phyloP scores from a whole-genome alignment of 805 yeast species.

The Saccharomyces kudriavzevii region DNA sequence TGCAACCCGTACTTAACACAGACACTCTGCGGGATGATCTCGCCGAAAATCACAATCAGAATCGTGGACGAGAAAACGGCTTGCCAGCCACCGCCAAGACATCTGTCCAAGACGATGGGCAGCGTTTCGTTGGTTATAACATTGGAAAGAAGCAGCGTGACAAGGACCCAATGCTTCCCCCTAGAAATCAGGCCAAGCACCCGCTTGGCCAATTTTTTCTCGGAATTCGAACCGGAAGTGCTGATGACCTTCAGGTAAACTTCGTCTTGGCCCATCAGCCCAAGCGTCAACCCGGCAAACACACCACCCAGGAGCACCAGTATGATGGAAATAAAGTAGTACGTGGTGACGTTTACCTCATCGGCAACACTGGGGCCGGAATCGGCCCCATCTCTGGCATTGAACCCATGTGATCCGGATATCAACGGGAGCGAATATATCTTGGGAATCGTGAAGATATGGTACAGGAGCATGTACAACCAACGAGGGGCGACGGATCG shows the following conservation, averaged over 20 bases:
- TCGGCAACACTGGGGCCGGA: background rate
- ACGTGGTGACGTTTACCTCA: slow-evolving; percentile 36
- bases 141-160: slow-evolving; percentile 74
- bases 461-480: background rate
- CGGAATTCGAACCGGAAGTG: slow-evolving; percentile 69
- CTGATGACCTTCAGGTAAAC: slow-evolving; percentile 86
- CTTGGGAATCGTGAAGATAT: background rate
- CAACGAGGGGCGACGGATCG: background rate
- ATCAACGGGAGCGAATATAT: slow-evolving; percentile 3
- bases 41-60: slow-evolving; percentile 89
- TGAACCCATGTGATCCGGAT: background rate
- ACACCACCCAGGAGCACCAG: slow-evolving; percentile 76
- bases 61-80: slow-evolving; percentile 93
- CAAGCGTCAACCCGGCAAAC: slow-evolving; percentile 92
- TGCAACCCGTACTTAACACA: slow-evolving; percentile 90
- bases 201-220: slow-evolving; percentile 58
- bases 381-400: background rate
- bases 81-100: slow-evolving; percentile 95
- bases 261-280: slow-evolving; percentile 97
- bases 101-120: slow-evolving; percentile 87
- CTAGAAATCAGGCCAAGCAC: slow-evolving; percentile 65
- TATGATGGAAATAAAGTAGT: slow-evolving; percentile 45
- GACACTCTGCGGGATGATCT: slow-evolving; percentile 88
- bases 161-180: slow-evolving; percentile 96
- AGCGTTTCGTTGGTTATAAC: slow-evolving; percentile 91